Evolutionary conservation across 768 basidiomycete genomes (phyloP).

Genomic region (Obba rivulosa): DNA sequence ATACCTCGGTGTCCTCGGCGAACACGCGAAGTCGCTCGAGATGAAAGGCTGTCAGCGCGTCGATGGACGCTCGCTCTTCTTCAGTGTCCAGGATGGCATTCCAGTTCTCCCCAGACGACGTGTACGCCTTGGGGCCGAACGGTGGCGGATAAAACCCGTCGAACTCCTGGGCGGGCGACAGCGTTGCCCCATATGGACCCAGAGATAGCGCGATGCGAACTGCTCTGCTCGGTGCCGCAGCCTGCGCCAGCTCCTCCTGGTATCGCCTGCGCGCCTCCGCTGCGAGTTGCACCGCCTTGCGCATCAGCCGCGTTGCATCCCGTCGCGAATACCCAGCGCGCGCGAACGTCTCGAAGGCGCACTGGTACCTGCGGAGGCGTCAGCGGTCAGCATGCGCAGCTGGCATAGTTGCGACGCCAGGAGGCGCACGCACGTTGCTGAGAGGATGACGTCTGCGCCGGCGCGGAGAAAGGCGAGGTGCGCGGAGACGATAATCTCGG

Average conservation of each 20-base stretch:
- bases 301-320: slow-evolving; percentile 45
- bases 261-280: slow-evolving; percentile 37
- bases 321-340: slow-evolving; percentile 41
- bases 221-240: slow-evolving; percentile 1
- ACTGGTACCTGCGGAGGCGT: slow-evolving; percentile 52
- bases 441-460: slow-evolving; percentile 61
- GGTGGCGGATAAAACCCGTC: slow-evolving; percentile 72
- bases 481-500: slow-evolving; percentile 47
- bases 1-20: slow-evolving; percentile 40
- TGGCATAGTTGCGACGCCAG: neutral
- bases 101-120: slow-evolving; percentile 23
- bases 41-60: slow-evolving; percentile 59
- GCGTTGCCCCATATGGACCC: slow-evolving; percentile 69
- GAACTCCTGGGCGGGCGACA: slow-evolving; percentile 66
- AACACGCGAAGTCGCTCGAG: slow-evolving; percentile 53
- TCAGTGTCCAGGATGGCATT: slow-evolving; percentile 35
- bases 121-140: slow-evolving; percentile 45
- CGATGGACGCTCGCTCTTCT: slow-evolving; percentile 33
- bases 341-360: slow-evolving; percentile 48
- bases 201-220: slow-evolving; percentile 61
- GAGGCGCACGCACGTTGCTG: slow-evolving; percentile 50
- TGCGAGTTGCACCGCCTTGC: slow-evolving; percentile 48
- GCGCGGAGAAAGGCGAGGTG: slow-evolving; percentile 62
- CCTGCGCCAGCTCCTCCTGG: slow-evolving; percentile 12
- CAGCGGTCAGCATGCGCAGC: neutral